Percentiles rank a stretch among this genome's conserved stretches.
These are phyloP conservation scores for Gillenia trifoliata DNA, from an alignment of 306 rosid genomes.

Conservation along the genomic window DNA sequence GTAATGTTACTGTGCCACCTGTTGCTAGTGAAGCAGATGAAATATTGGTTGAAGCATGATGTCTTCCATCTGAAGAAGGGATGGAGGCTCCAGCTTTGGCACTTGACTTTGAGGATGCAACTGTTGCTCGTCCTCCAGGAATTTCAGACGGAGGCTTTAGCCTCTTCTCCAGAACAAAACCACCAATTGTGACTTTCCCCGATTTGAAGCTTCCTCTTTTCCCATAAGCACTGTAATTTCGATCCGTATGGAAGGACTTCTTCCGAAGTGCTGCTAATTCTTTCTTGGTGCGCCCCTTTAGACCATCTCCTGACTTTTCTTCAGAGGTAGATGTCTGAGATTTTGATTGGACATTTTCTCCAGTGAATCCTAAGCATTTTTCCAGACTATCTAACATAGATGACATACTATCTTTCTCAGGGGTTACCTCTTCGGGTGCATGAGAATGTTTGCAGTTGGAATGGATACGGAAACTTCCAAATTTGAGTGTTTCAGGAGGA, in stretches of 20 bases:
- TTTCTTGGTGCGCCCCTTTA: conserved; percentile 38
- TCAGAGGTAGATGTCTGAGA: conserved; percentile 23
- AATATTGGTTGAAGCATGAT: not conserved
- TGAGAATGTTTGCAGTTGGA: not conserved
- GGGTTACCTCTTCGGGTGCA: not conserved
- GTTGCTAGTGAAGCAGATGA: conserved; percentile 24
- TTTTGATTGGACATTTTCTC: not conserved
- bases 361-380: conserved; percentile 25
- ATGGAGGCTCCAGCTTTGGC: conserved; percentile 3
- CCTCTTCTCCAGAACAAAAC: conserved; percentile 44
- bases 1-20: conserved; percentile 26
- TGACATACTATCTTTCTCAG: conserved; percentile 4
- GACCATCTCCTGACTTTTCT: conserved; percentile 33
- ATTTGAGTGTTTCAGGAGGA: conserved; percentile 27
- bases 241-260: conserved; percentile 42
- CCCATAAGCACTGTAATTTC: conserved; percentile 40
- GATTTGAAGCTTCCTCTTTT: conserved; percentile 39
- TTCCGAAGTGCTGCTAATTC: conserved; percentile 45
- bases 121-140: conserved; percentile 28
- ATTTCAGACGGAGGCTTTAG: conserved; percentile 36
- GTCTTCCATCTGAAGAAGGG: conserved; percentile 20
- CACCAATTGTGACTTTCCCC: conserved; percentile 30
- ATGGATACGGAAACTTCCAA: conserved; percentile 15
- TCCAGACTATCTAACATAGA: conserved; percentile 19
- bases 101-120: conserved; percentile 27